A percentile compares a stretch with the other conserved stretches of the same genome.
Conservation (phyloP, 768 basidiomycete species). For the Boletus pseudo-olivaceus region DNA sequence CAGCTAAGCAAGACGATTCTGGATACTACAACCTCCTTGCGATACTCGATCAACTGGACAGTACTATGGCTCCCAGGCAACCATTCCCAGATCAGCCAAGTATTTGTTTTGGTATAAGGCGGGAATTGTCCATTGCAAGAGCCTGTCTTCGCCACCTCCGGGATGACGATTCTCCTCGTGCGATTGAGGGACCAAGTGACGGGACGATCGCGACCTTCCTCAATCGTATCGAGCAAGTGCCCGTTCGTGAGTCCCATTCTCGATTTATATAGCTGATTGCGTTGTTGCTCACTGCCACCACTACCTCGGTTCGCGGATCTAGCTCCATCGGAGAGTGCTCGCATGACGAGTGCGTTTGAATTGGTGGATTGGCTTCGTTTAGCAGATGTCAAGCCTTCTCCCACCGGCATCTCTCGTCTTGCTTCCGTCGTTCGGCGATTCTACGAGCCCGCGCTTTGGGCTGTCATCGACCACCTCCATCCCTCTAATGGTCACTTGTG, state of each 20-base stretch:
- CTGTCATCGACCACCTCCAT: conserved; percentile 42
- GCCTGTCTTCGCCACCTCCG: conserved; percentile 34
- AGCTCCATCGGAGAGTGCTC: conserved; percentile 38
- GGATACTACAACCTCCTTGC: conserved; percentile 32
- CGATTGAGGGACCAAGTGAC: not conserved
- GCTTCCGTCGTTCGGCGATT: conserved; percentile 38
- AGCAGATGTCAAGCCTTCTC: conserved; percentile 32
- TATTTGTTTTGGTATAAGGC: conserved; percentile 38
- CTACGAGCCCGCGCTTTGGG: conserved; percentile 39
- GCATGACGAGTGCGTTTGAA: conserved; percentile 45
- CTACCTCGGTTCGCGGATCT: not conserved
- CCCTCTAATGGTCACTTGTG: conserved; percentile 44
- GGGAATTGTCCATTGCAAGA: conserved; percentile 44
- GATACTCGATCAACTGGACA: conserved; percentile 37
- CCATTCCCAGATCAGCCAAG: conserved; percentile 35
- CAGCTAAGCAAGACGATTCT: conserved; percentile 49
- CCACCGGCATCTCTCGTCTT: conserved; percentile 41
- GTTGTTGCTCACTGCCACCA: not conserved
- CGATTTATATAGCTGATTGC: not conserved
- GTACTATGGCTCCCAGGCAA: conserved; percentile 25
- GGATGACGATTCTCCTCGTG: conserved; percentile 1
- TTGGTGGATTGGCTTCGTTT: conserved; percentile 66
- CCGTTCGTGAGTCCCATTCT: conserved; percentile 41
- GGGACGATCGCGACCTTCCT: conserved; percentile 42
- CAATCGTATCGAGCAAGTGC: conserved; percentile 38